phyloP scores from a whole-genome alignment of 495 filamentous ascomycete genomes.

The Talaromyces wortmannii region DNA sequence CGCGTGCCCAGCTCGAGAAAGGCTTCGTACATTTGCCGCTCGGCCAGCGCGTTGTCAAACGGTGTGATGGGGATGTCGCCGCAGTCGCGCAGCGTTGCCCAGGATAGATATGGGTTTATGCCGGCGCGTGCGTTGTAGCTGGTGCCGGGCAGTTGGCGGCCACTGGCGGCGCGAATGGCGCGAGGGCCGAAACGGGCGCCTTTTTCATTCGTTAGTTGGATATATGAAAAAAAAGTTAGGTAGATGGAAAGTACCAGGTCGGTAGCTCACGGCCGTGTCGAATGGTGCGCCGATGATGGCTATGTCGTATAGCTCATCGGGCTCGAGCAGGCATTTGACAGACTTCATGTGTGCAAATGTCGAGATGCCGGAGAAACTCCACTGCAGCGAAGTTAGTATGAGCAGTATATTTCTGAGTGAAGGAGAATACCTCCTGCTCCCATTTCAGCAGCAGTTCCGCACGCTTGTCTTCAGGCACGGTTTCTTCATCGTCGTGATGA shows the following conservation, averaged over 20 bases:
- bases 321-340: constrained; percentile 65
- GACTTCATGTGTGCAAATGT: constrained; percentile 76
- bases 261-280: constrained; percentile 74
- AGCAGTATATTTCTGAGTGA: not conserved
- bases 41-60: constrained; percentile 69
- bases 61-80: constrained; percentile 79
- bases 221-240: constrained; percentile 9
- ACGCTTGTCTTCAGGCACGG: constrained; percentile 30
- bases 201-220: constrained; percentile 32
- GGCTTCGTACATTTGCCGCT: constrained; percentile 71
- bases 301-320: constrained; percentile 64
- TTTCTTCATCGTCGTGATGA: constrained; percentile 25
- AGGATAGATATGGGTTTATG: constrained; percentile 70
- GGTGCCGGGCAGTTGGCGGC: constrained; percentile 63
- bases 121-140: constrained; percentile 72
- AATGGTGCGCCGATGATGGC: constrained; percentile 78
- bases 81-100: constrained; percentile 71
- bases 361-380: constrained; percentile 69
- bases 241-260: constrained; percentile 49
- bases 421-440: constrained; percentile 38
- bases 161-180: constrained; percentile 72
- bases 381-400: constrained; percentile 32
- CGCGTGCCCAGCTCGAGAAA: constrained; percentile 58
- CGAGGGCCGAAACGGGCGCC: constrained; percentile 77
- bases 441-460: constrained; percentile 46